phyloP scores from a whole-genome alignment of 164 flowering plant genomes.

The Taxillus chinensis region DNA sequence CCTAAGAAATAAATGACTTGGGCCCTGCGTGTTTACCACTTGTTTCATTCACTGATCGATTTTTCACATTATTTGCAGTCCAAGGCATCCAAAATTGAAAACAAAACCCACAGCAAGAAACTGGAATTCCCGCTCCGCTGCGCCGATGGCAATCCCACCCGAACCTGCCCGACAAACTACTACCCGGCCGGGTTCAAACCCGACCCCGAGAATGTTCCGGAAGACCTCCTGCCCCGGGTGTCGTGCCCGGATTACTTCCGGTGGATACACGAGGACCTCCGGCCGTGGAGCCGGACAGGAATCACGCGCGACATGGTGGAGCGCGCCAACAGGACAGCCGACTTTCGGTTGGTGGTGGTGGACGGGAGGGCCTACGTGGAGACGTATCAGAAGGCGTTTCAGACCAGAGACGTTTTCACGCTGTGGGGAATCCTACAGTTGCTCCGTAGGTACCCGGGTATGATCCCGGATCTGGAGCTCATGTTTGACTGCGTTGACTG shows the following conservation, averaged over 20 bases:
- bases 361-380: conserved; percentile 55
- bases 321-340: conserved; percentile 39
- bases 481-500: conserved; percentile 72
- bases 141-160: neutral
- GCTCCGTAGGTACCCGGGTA: conserved; percentile 54
- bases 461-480: conserved; percentile 57
- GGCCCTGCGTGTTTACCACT: no score
- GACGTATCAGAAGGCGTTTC: conserved; percentile 28
- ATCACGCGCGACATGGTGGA: conserved; percentile 50
- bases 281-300: conserved; percentile 56
- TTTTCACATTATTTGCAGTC: no score
- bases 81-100: no score
- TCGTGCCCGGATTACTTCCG: conserved; percentile 67
- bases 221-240: neutral
- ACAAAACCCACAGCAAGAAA: no score
- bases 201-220: neutral
- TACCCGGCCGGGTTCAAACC: neutral
- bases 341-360: conserved; percentile 40
- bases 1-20: no score
- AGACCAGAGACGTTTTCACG: conserved; percentile 48
- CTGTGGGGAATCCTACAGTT: conserved; percentile 67
- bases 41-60: no score
- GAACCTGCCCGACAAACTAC: neutral
- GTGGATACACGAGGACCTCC: conserved; percentile 68
- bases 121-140: neutral